Evolutionary conservation across 371 early-diverging fungal genomes (phyloP).

Genomic region (Syncephalis fuscata): DNA sequence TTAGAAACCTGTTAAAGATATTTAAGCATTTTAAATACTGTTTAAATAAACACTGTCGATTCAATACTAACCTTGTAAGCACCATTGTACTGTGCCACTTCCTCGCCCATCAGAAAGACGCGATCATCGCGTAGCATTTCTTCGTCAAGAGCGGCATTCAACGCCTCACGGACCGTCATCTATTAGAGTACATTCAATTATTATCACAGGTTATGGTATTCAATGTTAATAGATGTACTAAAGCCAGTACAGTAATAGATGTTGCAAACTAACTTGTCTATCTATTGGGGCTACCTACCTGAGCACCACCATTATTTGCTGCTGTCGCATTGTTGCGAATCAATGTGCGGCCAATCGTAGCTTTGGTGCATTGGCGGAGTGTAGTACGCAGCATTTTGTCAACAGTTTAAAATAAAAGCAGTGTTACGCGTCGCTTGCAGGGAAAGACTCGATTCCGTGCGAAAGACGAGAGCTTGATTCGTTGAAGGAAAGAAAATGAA

Average conservation of each 20-base stretch:
- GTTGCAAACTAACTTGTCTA: too few relatives aligned
- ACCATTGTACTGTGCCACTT: constrained; percentile 97
- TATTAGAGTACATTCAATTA: constrained; percentile 12
- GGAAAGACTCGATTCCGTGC: not conserved
- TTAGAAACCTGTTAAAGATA: constrained; percentile 65
- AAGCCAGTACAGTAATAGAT: too few relatives aligned
- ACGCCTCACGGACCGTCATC: constrained; percentile 96
- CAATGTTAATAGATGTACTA: too few relatives aligned
- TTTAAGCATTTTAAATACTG: not conserved
- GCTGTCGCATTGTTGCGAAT: too few relatives aligned
- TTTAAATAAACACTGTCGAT: not conserved
- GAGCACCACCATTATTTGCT: too few relatives aligned
- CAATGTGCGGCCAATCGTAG: too few relatives aligned
- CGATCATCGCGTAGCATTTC: constrained; percentile 88
- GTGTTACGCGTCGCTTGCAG: too few relatives aligned
- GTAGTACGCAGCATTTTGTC: too few relatives aligned
- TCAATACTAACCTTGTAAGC: constrained; percentile 81
- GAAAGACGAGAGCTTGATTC: not conserved
- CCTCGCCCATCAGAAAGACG: constrained; percentile 96
- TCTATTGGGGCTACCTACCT: too few relatives aligned
- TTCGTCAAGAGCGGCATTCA: constrained; percentile 96
- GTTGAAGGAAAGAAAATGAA: not conserved
- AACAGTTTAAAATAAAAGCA: too few relatives aligned
- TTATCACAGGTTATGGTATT: too few relatives aligned
- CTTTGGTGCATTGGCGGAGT: too few relatives aligned